Conservation (phyloP, 1,284 basidiomycete species). For the Puccinia novopanici region DNA sequence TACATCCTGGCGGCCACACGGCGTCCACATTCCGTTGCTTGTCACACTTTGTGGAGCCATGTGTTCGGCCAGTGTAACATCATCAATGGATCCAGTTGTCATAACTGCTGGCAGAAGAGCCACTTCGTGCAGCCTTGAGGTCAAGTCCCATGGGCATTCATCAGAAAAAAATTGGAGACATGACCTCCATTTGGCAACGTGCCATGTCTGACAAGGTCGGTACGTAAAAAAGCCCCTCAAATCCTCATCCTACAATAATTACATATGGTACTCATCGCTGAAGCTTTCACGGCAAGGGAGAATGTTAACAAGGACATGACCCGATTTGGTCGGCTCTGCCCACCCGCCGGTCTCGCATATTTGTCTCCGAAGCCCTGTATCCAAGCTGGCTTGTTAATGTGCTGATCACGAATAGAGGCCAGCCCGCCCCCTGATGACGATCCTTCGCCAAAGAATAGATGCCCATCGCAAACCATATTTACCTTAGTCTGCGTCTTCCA, state of each 20-base stretch:
- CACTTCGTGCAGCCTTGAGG: background rate
- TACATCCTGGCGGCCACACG: constrained; percentile 9
- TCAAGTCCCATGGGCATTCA: background rate
- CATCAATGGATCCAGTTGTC: background rate
- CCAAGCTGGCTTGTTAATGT: background rate
- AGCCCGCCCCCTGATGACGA: constrained; percentile 4
- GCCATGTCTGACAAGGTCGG: background rate
- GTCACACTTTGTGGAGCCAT: constrained; percentile 13
- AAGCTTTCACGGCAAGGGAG: background rate
- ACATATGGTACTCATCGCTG: background rate
- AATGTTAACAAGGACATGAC: constrained; percentile 10
- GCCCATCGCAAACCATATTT: constrained; percentile 26
- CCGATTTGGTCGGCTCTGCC: background rate
- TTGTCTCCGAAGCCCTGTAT: constrained; percentile 14
- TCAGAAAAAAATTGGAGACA: background rate
- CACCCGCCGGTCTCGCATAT: constrained; percentile 1
- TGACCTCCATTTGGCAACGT: background rate
- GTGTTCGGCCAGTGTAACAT: background rate
- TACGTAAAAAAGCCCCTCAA: background rate
- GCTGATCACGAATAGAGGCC: background rate
- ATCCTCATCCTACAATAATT: background rate
- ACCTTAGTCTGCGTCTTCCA: constrained; percentile 1
- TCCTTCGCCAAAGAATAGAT: constrained; percentile 8
- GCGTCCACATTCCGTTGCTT: constrained; percentile 17
- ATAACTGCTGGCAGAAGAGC: background rate